Base-by-base conservation (phyloP, 768 basidiomycete species). In the Suillus americanus region DNA sequence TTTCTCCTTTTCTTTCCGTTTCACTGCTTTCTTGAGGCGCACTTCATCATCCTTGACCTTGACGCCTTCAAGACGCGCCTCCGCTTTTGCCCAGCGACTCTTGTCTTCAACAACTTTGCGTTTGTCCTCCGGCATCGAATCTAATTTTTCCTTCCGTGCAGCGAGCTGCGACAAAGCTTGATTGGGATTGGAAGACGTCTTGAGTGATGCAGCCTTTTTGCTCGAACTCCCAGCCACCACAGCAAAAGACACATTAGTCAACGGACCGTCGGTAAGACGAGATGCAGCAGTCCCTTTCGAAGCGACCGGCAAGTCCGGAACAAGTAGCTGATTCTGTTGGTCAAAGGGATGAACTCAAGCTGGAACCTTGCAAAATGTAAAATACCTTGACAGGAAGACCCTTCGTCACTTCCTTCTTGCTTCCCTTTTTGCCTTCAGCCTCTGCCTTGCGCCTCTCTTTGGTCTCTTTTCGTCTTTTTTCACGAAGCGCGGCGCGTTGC, bases 1-100 rank as follows among this genome's bases (percentile, higher is more conserved):
- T 74, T 98, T 98, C 69, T 88, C 88, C 76, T 97, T 96, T 77
- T 97, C 97, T 67, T 92, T 89, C 74, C 92, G 82, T 82, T 97
- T 99, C 9, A 86, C 88, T 48, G 95, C 95, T 80, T 97, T 98
- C 81, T 97, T 98, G 71, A 99, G 75, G 53, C 89, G 80, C 1
- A 69, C 74, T 73, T 94, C 94, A 69, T 96, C 92, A 70, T 99
- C 97, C 57, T 85, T 86, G 37, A 99, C 89, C 77, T 98, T 99
- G 56, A 89, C 89, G 2, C 97, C 97, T 62, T 92, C 93, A 64
- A 97, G 80, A 57, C 94, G 83, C 37, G 93, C 88, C 72, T 89
- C 87, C 0, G 96, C 95, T 78, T 96, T 97, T 57, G 87, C 86
- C 94, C 95, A 98, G 71, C 89, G 87, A 64, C 95, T 91, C 62